Conservation (phyloP, 2,329 filamentous ascomycete genomes). For the Amauroascus verrucosus region DNA sequence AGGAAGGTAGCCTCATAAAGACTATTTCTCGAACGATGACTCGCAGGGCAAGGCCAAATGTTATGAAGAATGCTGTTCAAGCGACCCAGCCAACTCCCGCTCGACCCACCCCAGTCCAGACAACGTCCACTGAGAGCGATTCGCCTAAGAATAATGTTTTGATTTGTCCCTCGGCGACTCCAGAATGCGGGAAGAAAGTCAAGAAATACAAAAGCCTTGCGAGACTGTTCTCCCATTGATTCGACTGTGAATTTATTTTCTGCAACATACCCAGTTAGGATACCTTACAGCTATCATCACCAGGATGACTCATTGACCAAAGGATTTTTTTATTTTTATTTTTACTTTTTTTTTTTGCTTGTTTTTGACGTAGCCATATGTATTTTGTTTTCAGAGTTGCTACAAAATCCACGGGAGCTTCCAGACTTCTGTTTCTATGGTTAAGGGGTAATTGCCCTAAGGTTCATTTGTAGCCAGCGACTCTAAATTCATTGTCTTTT, state of each 20-base stretch:
- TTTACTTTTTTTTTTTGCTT: too few relatives aligned
- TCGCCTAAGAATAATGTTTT: not conserved
- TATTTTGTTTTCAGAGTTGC: too few relatives aligned
- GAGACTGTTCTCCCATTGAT: conserved; percentile 6
- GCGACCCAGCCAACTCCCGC: not conserved
- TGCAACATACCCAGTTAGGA: not conserved
- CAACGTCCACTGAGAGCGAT: not conserved
- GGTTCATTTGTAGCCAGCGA: too few relatives aligned
- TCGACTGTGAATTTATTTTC: not conserved
- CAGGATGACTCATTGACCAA: too few relatives aligned
- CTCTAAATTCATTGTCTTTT: too few relatives aligned
- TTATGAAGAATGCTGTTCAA: not conserved
- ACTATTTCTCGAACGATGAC: conserved; percentile 31
- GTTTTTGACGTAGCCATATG: too few relatives aligned
- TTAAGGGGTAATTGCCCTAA: too few relatives aligned
- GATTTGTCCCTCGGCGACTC: not conserved
- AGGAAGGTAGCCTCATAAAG: conserved; percentile 35
- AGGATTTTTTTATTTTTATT: too few relatives aligned
- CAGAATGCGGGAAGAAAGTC: conserved; percentile 13
- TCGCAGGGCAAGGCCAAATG: conserved; percentile 23
- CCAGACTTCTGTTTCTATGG: too few relatives aligned
- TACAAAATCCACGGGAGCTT: too few relatives aligned
- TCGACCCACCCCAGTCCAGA: not conserved
- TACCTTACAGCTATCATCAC: not conserved
- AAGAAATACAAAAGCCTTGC: conserved; percentile 21